These are phyloP conservation scores for Didymella arachidicola DNA, from an alignment of 2,329 filamentous ascomycete genomes.

Conservation along the genomic window DNA sequence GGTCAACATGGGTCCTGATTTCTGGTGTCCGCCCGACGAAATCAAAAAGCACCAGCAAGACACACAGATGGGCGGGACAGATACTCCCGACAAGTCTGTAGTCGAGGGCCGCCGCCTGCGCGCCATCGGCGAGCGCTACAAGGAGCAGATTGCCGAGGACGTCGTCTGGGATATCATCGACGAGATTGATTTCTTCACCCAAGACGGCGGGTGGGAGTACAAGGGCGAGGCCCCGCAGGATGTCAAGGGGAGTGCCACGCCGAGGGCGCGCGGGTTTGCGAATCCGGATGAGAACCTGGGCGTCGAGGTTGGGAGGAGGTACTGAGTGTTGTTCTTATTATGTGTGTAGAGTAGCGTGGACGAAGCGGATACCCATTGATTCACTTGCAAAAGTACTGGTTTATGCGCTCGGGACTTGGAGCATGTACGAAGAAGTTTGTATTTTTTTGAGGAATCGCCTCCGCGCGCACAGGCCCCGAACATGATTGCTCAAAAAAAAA, in stretches of 20 bases:
- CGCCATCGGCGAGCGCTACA: slow-evolving; percentile 79
- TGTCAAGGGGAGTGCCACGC: slow-evolving; percentile 46
- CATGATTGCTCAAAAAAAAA: too few relatives aligned
- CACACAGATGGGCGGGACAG: background rate
- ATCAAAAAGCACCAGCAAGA: background rate
- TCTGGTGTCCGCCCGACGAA: slow-evolving; percentile 78
- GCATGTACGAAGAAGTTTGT: too few relatives aligned
- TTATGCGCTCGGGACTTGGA: background rate
- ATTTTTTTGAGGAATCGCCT: too few relatives aligned
- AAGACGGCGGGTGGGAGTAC: slow-evolving; percentile 64
- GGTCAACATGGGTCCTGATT: slow-evolving; percentile 92
- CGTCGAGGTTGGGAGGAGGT: slow-evolving; percentile 47
- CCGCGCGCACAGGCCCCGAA: too few relatives aligned
- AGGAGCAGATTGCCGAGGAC: slow-evolving; percentile 94
- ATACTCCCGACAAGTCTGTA: background rate
- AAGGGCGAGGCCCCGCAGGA: slow-evolving; percentile 46
- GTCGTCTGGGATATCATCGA: slow-evolving; percentile 92
- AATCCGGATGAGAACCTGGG: slow-evolving; percentile 50
- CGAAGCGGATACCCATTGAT: background rate
- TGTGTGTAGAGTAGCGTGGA: too few relatives aligned
- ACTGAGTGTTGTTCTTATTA: slow-evolving; percentile 23
- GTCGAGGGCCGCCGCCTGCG: slow-evolving; percentile 54
- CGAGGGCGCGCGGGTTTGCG: slow-evolving; percentile 48
- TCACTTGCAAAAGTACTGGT: background rate
- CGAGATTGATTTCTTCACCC: slow-evolving; percentile 88